These are phyloP conservation scores for Dalbergia cochinchinensis DNA, from an alignment of 306 rosid species.

Conservation along the genomic window DNA sequence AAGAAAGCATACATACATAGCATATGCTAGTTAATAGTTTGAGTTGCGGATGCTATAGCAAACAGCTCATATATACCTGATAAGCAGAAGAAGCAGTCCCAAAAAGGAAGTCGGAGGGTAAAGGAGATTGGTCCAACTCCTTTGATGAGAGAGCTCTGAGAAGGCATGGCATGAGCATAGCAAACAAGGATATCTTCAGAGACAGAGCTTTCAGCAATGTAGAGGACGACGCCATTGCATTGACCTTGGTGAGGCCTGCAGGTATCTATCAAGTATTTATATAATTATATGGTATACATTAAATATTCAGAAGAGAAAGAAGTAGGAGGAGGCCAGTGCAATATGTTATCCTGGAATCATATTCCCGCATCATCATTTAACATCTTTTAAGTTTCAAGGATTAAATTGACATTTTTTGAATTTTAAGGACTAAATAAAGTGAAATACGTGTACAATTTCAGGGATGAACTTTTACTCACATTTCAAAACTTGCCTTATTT, in stretches of 20 bases:
- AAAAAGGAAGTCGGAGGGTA: slow-evolving; percentile 41
- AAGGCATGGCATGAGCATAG: not conserved
- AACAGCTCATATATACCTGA: slow-evolving; percentile 16
- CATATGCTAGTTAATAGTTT: not conserved
- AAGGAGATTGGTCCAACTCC: slow-evolving; percentile 3
- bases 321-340: not conserved
- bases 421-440: too few relatives aligned
- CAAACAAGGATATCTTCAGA: not conserved
- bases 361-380: too few relatives aligned
- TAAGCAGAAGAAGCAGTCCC: slow-evolving; percentile 49
- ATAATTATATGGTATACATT: not conserved
- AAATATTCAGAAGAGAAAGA: not conserved
- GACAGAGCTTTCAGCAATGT: not conserved
- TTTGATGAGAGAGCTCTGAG: slow-evolving; percentile 20
- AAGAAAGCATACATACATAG: too few relatives aligned
- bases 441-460: too few relatives aligned
- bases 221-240: too few relatives aligned
- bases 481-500: too few relatives aligned
- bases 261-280: not conserved
- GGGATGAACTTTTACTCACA: too few relatives aligned
- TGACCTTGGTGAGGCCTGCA: not conserved
- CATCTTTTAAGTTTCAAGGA: too few relatives aligned
- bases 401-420: too few relatives aligned
- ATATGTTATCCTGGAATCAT: too few relatives aligned
- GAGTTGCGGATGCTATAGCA: not conserved